Evolutionary conservation across 2,329 filamentous ascomycete species (phyloP).

Genomic region (Cladorrhinum sp.): DNA sequence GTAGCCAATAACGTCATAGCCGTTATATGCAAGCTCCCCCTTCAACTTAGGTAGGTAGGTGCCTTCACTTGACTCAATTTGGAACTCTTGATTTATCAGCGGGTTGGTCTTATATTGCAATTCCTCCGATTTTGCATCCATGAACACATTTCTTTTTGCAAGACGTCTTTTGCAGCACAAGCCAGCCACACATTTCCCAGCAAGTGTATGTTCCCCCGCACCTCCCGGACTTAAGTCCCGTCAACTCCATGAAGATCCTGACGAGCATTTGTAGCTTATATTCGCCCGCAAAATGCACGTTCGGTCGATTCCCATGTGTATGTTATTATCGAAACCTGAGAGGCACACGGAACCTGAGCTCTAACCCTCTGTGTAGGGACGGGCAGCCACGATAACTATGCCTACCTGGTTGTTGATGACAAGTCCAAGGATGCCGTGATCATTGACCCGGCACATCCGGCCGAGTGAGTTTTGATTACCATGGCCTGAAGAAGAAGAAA

Average conservation of each 20-base stretch:
- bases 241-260: neutral
- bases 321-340: no score
- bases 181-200: neutral
- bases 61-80: no score
- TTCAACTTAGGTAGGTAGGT: no score
- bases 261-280: conserved; percentile 18
- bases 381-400: conserved; percentile 77
- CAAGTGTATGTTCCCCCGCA: neutral
- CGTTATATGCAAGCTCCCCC: neutral
- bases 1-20: conserved; percentile 20
- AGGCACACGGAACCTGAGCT: no score
- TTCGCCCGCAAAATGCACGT: conserved; percentile 69
- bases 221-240: neutral
- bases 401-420: conserved; percentile 76
- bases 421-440: conserved; percentile 75
- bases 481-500: neutral
- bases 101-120: neutral
- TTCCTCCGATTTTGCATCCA: conserved; percentile 27
- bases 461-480: conserved; percentile 56
- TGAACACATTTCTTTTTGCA: conserved; percentile 43
- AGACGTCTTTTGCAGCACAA: conserved; percentile 30
- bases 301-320: conserved; percentile 86
- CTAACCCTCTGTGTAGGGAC: conserved; percentile 56
- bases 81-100: conserved; percentile 3
- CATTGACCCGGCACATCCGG: conserved; percentile 75